Conservation (phyloP, 495 filamentous ascomycete species). For the Podospora conica region DNA sequence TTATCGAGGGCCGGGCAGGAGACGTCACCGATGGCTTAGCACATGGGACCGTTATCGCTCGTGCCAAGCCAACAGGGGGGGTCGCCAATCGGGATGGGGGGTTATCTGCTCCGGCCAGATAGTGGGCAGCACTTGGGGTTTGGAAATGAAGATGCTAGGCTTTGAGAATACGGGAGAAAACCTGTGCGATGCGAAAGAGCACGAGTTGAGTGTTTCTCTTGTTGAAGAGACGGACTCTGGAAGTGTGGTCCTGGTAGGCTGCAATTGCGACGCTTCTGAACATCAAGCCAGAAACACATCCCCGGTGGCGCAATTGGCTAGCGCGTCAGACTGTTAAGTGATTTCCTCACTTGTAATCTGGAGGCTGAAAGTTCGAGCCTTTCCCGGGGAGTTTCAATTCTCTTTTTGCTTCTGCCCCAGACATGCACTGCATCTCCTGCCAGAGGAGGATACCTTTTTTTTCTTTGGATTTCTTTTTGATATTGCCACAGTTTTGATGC, state of each 20-base stretch:
- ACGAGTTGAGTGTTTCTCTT: background rate
- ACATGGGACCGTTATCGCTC: background rate
- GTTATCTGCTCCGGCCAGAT: no score
- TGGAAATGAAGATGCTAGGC: background rate
- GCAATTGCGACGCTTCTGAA: background rate
- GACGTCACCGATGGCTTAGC: slow-evolving; percentile 11
- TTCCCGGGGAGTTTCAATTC: background rate
- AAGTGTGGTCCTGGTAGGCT: background rate
- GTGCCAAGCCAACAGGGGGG: background rate
- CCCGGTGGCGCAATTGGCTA: slow-evolving; percentile 9
- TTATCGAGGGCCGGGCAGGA: background rate
- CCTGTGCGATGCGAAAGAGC: background rate
- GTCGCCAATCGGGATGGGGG: background rate
- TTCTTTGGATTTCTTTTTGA: background rate
- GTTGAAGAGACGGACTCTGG: background rate
- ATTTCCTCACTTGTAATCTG: background rate
- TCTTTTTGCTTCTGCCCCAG: background rate
- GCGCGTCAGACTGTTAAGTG: slow-evolving; percentile 7
- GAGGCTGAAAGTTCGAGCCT: slow-evolving; percentile 7
- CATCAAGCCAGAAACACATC: background rate
- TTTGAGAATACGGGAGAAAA: background rate
- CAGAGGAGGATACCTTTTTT: background rate
- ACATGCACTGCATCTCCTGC: background rate
- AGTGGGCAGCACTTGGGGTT: background rate
- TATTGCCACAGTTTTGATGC: background rate